phyloP scores from a whole-genome alignment of 805 yeast genomes.

The Hagleromyces aurorensis region DNA sequence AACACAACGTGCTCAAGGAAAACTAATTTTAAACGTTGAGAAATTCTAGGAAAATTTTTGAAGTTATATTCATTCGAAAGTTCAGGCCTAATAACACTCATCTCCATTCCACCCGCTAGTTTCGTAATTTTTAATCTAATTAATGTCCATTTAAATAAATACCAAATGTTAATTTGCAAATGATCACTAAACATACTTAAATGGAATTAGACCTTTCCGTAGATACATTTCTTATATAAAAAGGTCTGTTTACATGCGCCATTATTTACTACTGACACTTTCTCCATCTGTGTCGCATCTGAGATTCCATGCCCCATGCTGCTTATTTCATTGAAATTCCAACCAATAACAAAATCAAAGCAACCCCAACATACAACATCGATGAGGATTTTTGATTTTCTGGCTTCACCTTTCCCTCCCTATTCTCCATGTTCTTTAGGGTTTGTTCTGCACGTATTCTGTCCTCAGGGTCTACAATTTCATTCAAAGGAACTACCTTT shows the following conservation, averaged over 20 bases:
- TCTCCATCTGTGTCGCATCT: neutral
- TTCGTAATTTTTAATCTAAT: too few species aligned
- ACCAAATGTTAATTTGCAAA: too few species aligned
- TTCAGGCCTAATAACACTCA: too few species aligned
- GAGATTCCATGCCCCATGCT: neutral
- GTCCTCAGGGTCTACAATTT: constrained; percentile 59
- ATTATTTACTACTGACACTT: too few species aligned
- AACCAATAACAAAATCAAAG: constrained; percentile 27
- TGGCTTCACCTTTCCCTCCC: constrained; percentile 5
- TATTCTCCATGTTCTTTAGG: constrained; percentile 11
- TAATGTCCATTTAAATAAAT: too few species aligned
- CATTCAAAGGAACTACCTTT: constrained; percentile 30
- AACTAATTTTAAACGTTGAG: constrained; percentile 48
- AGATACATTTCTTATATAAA: too few species aligned
- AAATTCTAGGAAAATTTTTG: too few species aligned
- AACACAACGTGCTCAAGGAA: constrained; percentile 55
- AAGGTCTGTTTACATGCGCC: too few species aligned
- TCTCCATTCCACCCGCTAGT: too few species aligned
- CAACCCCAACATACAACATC: constrained; percentile 28
- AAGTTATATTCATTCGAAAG: too few species aligned
- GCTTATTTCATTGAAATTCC: constrained; percentile 30
- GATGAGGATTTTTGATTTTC: constrained; percentile 11
- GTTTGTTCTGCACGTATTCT: constrained; percentile 43
- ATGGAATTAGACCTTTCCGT: too few species aligned
- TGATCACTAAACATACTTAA: too few species aligned